Base-by-base conservation (phyloP, 2,329 filamentous ascomycete genomes). In the Diaporthe aspalathi region DNA sequence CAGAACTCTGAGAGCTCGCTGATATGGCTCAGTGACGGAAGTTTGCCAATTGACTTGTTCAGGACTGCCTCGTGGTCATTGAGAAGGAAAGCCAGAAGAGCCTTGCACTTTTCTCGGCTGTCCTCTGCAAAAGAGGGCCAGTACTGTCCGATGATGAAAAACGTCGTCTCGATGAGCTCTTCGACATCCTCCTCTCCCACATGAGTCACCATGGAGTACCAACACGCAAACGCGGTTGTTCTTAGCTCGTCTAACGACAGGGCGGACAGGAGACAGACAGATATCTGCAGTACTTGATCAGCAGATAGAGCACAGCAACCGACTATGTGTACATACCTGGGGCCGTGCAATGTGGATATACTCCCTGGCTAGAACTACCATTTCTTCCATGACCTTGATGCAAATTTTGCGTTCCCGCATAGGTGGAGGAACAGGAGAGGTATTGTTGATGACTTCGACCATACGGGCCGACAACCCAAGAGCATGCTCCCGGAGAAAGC, bases 211-310 rank as follows among this genome's bases (percentile, higher is more conserved):
- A 99, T 91, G 11, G 91, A 87, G 32, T 90, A 87, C 96, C 96
- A 99, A 62, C 94, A 94, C 5, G 88, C 89, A 76, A 98, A 95
- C 2, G 94, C 93, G 38, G 90, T 86, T 73, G 94, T 87, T 73
- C 94, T 90, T n/a, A 99, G 86, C 57, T 92, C 88, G 54, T 91
- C 86, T 65, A 93, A 89, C 20, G 92, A 87, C 72, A 98, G 88
- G 0, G 94, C 94, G 27, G 94, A 94, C 73, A 97, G 90, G 16
- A 99, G 85, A 78, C 94, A 98, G n/a, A 95, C 94, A 75, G 94
- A 94, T 70, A 98, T 95, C 91, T 95, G 76, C 12, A 22, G 69
- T 47, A 14, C 17, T 24, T 9, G 16, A 43, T 83, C 60, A 82
- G 78, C 50, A 71, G 53, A n/a, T 6, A 45, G 5, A 20, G 11